phyloP scores from a whole-genome alignment of 805 yeast species.

The Wickerhamomyces bisporus region DNA sequence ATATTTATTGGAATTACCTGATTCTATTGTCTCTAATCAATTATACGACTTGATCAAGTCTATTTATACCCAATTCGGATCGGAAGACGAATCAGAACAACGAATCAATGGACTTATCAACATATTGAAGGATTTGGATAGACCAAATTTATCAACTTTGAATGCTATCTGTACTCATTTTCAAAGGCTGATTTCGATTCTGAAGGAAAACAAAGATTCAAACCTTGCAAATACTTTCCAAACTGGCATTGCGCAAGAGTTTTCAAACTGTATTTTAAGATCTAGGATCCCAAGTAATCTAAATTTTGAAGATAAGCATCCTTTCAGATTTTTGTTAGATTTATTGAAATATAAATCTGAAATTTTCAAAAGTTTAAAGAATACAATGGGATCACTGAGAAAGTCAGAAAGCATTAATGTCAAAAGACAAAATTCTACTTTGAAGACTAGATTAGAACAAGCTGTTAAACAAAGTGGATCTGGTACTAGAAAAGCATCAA shows the following conservation, averaged over 20 bases:
- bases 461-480: slow-evolving; percentile 18
- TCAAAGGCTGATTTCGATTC: slow-evolving; percentile 51
- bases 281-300: slow-evolving; percentile 41
- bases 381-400: slow-evolving; percentile 17
- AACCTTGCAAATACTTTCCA: slow-evolving; percentile 33
- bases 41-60: slow-evolving; percentile 65
- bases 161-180: slow-evolving; percentile 79
- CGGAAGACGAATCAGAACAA: slow-evolving; percentile 21
- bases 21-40: slow-evolving; percentile 61
- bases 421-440: slow-evolving; percentile 19
- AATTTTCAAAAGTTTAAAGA: slow-evolving; percentile 61
- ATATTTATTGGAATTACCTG: slow-evolving; percentile 75
- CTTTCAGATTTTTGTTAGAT: slow-evolving; percentile 55
- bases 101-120: slow-evolving; percentile 63
- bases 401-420: slow-evolving; percentile 1
- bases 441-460: slow-evolving; percentile 20
- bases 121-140: slow-evolving; percentile 60
- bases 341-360: slow-evolving; percentile 52
- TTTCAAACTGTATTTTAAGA: slow-evolving; percentile 56
- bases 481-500: slow-evolving; percentile 7
- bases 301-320: slow-evolving; percentile 55
- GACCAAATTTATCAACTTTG: slow-evolving; percentile 69
- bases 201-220: slow-evolving; percentile 40
- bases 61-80: slow-evolving; percentile 50
- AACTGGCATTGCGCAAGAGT: slow-evolving; percentile 54